Conservation (phyloP, 345 rosid species). For the Leavenworthia alabamica region DNA sequence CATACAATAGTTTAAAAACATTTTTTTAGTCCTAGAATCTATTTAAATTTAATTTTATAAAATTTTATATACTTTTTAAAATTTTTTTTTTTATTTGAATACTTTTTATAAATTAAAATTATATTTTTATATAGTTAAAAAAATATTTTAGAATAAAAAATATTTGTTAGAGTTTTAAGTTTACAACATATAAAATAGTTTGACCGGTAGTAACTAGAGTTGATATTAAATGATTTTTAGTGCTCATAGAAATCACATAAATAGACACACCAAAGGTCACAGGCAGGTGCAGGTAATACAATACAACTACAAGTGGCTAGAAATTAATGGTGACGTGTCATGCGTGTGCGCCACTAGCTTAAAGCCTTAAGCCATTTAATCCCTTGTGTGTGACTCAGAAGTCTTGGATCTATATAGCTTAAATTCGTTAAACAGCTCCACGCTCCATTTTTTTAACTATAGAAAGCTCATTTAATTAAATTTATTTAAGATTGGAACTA, state of each 20-base stretch:
- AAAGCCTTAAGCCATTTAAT: not conserved
- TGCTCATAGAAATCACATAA: not conserved
- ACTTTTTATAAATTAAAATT: too few species aligned
- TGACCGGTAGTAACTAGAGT: too few species aligned
- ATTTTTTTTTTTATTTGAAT: too few species aligned
- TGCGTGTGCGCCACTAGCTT: not conserved
- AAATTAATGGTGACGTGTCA: not conserved
- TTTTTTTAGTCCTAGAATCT: too few species aligned
- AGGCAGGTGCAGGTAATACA: not conserved
- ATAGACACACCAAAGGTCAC: not conserved
- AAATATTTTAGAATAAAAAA: too few species aligned
- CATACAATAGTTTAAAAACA: too few species aligned
- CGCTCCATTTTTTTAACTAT: not conserved
- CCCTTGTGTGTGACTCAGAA: not conserved
- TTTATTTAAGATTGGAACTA: not conserved
- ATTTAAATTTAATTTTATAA: too few species aligned
- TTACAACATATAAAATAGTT: too few species aligned
- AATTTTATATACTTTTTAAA: too few species aligned
- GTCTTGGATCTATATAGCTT: not conserved
- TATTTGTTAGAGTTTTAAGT: too few species aligned
- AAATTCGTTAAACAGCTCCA: not conserved
- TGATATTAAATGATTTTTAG: slow-evolving; percentile 11
- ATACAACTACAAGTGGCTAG: not conserved
- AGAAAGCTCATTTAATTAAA: too few species aligned
- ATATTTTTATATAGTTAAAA: too few species aligned